Base-by-base conservation (phyloP, 805 yeast genomes). In the Nakazawaea siamensis region DNA sequence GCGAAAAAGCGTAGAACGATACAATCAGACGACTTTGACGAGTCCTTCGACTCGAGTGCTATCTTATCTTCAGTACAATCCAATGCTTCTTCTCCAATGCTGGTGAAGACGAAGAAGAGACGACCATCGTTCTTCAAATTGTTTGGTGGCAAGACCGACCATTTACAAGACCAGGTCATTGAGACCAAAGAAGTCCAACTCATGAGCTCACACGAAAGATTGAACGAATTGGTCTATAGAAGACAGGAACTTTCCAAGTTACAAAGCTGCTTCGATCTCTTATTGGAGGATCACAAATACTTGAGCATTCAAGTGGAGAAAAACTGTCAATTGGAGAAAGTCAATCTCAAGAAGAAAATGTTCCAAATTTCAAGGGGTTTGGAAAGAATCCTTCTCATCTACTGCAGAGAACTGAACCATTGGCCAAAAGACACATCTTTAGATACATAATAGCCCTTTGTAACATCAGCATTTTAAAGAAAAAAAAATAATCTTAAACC, bases 221-320 rank as follows among this genome's bases (percentile, higher is more conserved):
- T 17, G 31, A 43, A 13, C 41, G 35, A 27, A 33, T 48, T 19
- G 38, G 48, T 11, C 37, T 38, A 4, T 54, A 55, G 34, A 36
- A 52, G 27, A 43, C 47, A 31, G 47, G 73, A 66, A 37, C 46
- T 66, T 19, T 44, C 44, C 27, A 70, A 70, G 43, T 55, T 71
- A 27, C 62, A 66, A 29, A 76, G 72, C 34, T 61, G 74, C 34
- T 66, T 68, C 18, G 59, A 57, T 12, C 51, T 66, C 13, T 51
- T 67, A 24, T 54, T 61, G 38, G 49, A 47, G 10, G 79, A 73
- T 48, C 62, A 70, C 49, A 47, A 50, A 18, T 58, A 50, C 36
- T 55, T 73, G 19, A 67, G 73, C 15, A 43, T 58, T 9, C 62
- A 64, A 33, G 58, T 72, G n/a, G 62, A 58, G 34, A 43, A 41